Evolutionary conservation across 345 rosid genomes (phyloP), one percentile per base, ranked within the genome.

Genomic region (Brassica carinata): DNA sequence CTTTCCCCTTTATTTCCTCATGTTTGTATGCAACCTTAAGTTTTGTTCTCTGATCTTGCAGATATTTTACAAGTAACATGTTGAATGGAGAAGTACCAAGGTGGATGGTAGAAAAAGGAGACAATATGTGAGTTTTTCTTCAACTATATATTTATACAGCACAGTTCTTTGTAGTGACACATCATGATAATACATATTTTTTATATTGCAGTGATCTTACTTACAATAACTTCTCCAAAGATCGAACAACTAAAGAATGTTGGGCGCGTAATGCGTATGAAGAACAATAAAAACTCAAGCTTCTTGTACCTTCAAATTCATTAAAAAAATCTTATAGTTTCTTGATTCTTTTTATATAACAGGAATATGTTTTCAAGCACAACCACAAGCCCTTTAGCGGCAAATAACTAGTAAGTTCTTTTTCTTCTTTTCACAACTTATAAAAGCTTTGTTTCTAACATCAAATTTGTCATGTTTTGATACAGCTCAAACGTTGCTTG

Each of bases 191-290:
- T 8, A 38, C 45, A 34, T 40, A 59, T 51, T 59, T 62, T 14
- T 51, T 51, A n/a, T 29, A 29, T 71, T 84, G 82, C 91, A 90
- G 97, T 43, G 94, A 92, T 87, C 85, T 92, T 55, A 77, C 92
- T 18, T 90, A 86, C 81, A 92, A 92, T 77, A 85, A 92, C 79
- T 90, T 92, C 72, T 59, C 87, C 40, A 53, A 0, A 18, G 29
- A 65, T 72, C 70, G 75, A 76, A 85, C 66, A 31, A 36, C 76
- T 81, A 5, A 75, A 73, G 7, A 51, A 29, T 64, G 85, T 82
- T 85, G 87, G 63, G 57, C 0, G 34, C 83, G 77, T 8, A 80
- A 71, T 72, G 72, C 62, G 93, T 89, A 59, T 76, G 88, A 79
- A 75, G 18, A 71, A 63, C 19, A 55, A 64, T 67, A 48, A 27